Percentiles rank a stretch among this genome's conserved stretches.
Conservation (phyloP, 2,329 filamentous ascomycete species). For the Aspergillus fructus region DNA sequence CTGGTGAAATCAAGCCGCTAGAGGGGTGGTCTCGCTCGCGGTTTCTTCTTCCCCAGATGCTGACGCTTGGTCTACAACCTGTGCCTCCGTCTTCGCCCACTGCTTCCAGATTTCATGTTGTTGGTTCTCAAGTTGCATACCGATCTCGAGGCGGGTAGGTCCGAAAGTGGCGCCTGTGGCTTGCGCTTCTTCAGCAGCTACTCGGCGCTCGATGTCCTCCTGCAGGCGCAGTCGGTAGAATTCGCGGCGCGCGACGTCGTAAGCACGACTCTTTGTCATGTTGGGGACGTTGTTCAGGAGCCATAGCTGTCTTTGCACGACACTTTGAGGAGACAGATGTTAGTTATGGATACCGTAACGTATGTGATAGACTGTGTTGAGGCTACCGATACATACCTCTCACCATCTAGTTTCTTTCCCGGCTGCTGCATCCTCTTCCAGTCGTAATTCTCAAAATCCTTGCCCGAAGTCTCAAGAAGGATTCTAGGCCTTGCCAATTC, state of each 20-base stretch:
- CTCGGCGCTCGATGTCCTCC: slow-evolving; percentile 76
- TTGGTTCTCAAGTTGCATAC: slow-evolving; percentile 78
- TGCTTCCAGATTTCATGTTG: slow-evolving; percentile 80
- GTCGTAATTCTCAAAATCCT: slow-evolving; percentile 71
- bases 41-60: slow-evolving; percentile 40
- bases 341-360: slow-evolving; percentile 8
- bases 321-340: slow-evolving; percentile 53
- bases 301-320: slow-evolving; percentile 87
- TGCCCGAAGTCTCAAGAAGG: slow-evolving; percentile 80
- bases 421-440: slow-evolving; percentile 78
- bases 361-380: not conserved
- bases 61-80: slow-evolving; percentile 49
- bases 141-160: slow-evolving; percentile 69
- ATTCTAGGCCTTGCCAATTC: slow-evolving; percentile 86
- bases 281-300: slow-evolving; percentile 66
- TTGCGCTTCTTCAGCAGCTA: slow-evolving; percentile 84
- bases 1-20: not conserved
- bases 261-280: slow-evolving; percentile 67
- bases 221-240: slow-evolving; percentile 83
- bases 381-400: slow-evolving; percentile 61
- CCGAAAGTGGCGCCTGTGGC: slow-evolving; percentile 88
- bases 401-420: slow-evolving; percentile 75
- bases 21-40: slow-evolving; percentile 1
- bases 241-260: slow-evolving; percentile 83
- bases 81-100: slow-evolving; percentile 65